A percentile compares a stretch with the other conserved stretches of the same genome.
These are phyloP conservation scores for Fusarium sp. DNA, from an alignment of 2,329 filamentous ascomycete genomes.

Conservation along the genomic window DNA sequence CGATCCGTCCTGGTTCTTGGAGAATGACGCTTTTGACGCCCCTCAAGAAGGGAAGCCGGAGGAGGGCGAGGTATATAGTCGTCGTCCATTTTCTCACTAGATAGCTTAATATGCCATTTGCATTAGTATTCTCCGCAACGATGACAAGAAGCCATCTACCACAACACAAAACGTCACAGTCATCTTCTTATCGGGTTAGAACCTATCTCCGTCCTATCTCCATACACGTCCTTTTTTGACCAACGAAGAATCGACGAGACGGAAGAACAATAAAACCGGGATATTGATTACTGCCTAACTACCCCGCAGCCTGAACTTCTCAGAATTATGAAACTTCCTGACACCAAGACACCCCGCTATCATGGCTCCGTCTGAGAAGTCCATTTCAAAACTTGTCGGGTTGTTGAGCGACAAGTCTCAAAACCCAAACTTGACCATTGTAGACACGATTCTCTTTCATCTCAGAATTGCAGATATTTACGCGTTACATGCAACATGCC, in stretches of 20 bases:
- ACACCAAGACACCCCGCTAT: background rate
- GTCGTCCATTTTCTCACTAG: conserved; percentile 17
- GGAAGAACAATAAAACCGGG: background rate
- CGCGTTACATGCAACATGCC: background rate
- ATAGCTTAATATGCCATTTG: background rate
- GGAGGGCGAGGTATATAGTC: conserved; percentile 6
- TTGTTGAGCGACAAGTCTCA: background rate
- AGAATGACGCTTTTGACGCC: conserved; percentile 10
- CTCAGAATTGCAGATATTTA: background rate
- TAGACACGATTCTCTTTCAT: background rate
- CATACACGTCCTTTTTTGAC: background rate
- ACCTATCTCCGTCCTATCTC: background rate
- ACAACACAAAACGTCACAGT: too few relatives aligned
- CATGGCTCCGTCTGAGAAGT: background rate
- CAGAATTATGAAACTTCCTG: background rate
- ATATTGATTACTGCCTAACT: background rate
- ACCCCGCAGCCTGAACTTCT: background rate
- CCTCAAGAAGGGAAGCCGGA: conserved; percentile 14
- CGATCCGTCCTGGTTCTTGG: conserved; percentile 24
- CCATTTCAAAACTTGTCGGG: background rate
- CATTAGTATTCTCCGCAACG: too few relatives aligned
- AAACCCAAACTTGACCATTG: background rate
- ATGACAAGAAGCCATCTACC: too few relatives aligned
- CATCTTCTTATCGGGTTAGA: background rate
- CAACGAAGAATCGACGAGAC: background rate